Evolutionary conservation across 768 basidiomycete species (phyloP), one percentile per base, ranked within the genome.

Genomic region (Vararia minispora): DNA sequence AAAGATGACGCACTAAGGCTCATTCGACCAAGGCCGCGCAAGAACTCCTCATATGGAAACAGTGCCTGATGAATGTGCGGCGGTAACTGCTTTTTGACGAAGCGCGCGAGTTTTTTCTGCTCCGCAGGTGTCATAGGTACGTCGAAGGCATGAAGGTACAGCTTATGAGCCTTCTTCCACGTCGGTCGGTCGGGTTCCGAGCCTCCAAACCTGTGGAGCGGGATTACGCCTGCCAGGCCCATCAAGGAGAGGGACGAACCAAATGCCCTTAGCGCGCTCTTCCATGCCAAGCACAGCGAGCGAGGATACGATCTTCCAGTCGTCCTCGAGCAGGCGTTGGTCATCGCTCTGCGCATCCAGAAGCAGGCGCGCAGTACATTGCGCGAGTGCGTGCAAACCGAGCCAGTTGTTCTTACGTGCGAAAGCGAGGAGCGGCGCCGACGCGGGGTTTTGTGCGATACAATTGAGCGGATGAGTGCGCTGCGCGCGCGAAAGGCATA

Each of bases 221-320:
- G 49, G 40, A n/a, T 51, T 46, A 33, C 37, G 28, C 25, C 4
- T 5, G 8, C 14, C 23, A 4, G 13, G 10, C 4, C 13, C 28
- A 31, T 14, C 6, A n/a, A 22, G 10, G 3, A 31, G 23, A 28
- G 16, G 38, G 17, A 58, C 65, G 33, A 44, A 69, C 69, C 59
- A 57, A 41, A 61, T 63, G 49, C 68, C 71, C 42, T 69, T 70
- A 16, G 52, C 54, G 29, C 60, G 55, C 34, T 86, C 78, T 55
- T 85, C 79, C 72, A 89, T 73, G 14, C 79, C 79, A 36, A 90
- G 62, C 43, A 71, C 78, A 4, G 89, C 89, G 37, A 88, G 63
- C 10, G 76, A 64, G 4, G 59, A 58, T 29, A 85, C 59, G 16
- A 74, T 63, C 12, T 66, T 60, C 68, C 74, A 71, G 47, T 82